These are phyloP conservation scores for Saussurea involucrata DNA, from an alignment of 129 eudicot genomes.

Conservation along the genomic window DNA sequence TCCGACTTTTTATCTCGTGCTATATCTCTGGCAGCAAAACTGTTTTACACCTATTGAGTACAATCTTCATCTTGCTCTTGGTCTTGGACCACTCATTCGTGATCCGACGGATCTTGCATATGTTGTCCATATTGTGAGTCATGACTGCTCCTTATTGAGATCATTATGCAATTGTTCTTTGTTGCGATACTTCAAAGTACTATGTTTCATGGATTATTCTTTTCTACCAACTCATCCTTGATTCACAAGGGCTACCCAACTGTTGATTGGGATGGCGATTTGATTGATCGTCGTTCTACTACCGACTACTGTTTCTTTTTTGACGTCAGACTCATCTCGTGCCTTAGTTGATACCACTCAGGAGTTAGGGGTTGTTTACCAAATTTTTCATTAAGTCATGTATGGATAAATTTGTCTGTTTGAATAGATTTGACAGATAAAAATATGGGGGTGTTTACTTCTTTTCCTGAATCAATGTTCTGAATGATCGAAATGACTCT, in stretches of 20 bases:
- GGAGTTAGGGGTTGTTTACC: too few relatives aligned
- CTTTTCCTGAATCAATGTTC: too few relatives aligned
- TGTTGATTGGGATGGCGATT: background rate
- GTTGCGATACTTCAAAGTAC: background rate
- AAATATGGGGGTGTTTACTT: too few relatives aligned
- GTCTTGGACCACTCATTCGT: background rate
- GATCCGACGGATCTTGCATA: background rate
- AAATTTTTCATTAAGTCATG: too few relatives aligned
- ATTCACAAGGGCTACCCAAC: background rate
- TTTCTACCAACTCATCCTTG: background rate
- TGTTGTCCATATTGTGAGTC: background rate
- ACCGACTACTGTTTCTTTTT: background rate
- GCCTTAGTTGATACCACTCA: background rate
- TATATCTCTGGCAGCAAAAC: background rate
- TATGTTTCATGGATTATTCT: background rate
- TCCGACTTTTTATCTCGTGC: background rate
- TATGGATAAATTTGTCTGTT: too few relatives aligned
- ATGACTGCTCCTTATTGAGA: background rate
- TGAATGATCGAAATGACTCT: too few relatives aligned
- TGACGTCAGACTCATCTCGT: background rate
- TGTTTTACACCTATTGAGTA: background rate
- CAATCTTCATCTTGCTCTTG: background rate
- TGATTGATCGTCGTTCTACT: background rate
- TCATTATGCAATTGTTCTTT: background rate
- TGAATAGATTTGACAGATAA: too few relatives aligned